Conservation (phyloP, 495 filamentous ascomycete species). For the Ascodesmis nigricans region DNA sequence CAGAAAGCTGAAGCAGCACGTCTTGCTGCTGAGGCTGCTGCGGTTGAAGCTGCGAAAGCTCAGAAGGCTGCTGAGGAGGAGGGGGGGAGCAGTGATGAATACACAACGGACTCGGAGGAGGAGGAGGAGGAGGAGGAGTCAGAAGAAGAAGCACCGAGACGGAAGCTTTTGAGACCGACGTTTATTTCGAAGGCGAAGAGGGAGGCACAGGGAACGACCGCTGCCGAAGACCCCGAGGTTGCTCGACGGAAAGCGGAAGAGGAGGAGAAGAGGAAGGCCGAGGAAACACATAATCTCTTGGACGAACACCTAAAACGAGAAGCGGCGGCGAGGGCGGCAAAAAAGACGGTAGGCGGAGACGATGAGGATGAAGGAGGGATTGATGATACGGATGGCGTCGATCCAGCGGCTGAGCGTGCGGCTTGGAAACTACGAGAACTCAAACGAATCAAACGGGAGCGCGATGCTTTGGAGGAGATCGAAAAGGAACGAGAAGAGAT, state of each 20-base stretch:
- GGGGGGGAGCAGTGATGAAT: constrained; percentile 21
- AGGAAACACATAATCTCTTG: constrained; percentile 52
- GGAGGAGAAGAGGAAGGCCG: constrained; percentile 39
- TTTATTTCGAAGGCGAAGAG: constrained; percentile 76
- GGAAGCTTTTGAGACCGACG: constrained; percentile 60
- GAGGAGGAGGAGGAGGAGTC: constrained; percentile 33
- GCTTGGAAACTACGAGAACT: constrained; percentile 90
- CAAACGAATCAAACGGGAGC: constrained; percentile 61
- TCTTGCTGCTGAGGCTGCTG: constrained; percentile 46
- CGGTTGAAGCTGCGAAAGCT: constrained; percentile 40
- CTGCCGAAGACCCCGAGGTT: constrained; percentile 9
- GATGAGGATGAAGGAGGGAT: constrained; percentile 50
- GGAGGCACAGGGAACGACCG: constrained; percentile 18
- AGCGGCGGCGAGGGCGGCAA: constrained; percentile 47
- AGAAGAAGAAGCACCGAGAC: constrained; percentile 54
- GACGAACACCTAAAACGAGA: constrained; percentile 73
- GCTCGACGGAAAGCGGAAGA: constrained; percentile 28
- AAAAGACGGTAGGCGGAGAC: constrained; percentile 74
- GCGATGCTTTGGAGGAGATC: constrained; percentile 57
- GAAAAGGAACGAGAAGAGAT: constrained; percentile 80
- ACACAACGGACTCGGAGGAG: constrained; percentile 24
- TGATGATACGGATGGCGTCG: constrained; percentile 66
- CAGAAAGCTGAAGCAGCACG: constrained; percentile 29
- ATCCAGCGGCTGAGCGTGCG: constrained; percentile 72
- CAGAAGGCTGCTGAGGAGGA: constrained; percentile 20